Evolutionary conservation across 2,329 filamentous ascomycete genomes (phyloP), one percentile per base, ranked within the genome.

Genomic region (Ophiostoma sp.): DNA sequence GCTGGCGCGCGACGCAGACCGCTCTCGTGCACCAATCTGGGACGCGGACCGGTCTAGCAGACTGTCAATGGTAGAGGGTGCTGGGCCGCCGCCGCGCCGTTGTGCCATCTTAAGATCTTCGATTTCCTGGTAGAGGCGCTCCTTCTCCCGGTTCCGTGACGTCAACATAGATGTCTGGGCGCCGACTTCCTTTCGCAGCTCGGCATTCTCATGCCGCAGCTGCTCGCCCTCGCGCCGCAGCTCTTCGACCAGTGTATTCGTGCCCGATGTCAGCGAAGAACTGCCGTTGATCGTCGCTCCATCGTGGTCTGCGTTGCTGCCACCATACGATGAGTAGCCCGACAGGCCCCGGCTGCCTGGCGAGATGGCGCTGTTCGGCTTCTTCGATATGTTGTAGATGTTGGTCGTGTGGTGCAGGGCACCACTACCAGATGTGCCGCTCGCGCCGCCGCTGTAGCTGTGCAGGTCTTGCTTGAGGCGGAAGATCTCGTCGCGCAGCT

Each of bases 121-220:
- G 71, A 98, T 98, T 76, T 99, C 94, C 76, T 97, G 92, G 77
- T 98, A 96, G 8, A 99, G 83, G 5, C 93, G 87, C 76, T 98
- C 93, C 76, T 97, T 96, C 76, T 99, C 95, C 40, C 93, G 90
- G 75, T 97, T 97, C 38, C 95, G 86, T 47, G 95, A 98, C 0
- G 94, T 97, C 45, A 99, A 84, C 92, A 99, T 98, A 0, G 93
- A 97, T 0, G 93, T 96, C 77, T 99, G 95, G 2, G 95, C 95
- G 70, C 93, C 92, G 42, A 98, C 91, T 77, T 98, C 93, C 67
- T 93, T 90, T 67, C 94, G 87, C 44, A 99, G 79, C 76, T 97
- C 94, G 2, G 92, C 92, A 74, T 97, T 98, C 75, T 98, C 94
- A 75, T 94, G 92, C 66, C 91, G 89, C 41, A 98, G 81, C 73